These are phyloP conservation scores for Aspergillus sojae DNA, from an alignment of 2,329 filamentous ascomycete genomes.

Conservation along the genomic window DNA sequence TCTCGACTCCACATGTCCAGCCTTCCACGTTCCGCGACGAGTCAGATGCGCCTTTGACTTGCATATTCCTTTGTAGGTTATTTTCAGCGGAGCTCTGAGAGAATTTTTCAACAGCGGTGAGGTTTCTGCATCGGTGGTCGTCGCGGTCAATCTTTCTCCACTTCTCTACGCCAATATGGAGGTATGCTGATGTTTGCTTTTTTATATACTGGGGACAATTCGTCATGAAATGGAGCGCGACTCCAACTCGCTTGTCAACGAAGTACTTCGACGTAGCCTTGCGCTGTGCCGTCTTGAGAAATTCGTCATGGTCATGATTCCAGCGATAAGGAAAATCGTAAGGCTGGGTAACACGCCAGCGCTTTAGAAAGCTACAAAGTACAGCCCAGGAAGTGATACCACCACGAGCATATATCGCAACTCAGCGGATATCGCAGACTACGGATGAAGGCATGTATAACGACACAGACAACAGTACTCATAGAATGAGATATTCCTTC, in stretches of 20 bases:
- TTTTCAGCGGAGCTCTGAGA: neutral
- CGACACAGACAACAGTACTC: neutral
- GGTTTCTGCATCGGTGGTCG: neutral
- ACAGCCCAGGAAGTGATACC: neutral
- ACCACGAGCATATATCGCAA: neutral
- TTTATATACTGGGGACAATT: neutral
- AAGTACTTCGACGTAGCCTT: neutral
- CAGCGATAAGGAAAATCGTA: no score
- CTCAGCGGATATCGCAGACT: neutral
- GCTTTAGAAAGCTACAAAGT: neutral
- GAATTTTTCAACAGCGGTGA: slow-evolving; percentile 8
- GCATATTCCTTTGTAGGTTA: neutral
- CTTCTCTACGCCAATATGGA: neutral
- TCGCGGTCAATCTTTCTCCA: neutral
- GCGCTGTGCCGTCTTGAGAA: neutral
- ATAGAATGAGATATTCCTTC: neutral
- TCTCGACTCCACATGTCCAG: neutral
- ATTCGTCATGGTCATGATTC: neutral
- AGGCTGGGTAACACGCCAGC: no score
- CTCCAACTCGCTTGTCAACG: neutral
- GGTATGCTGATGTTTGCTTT: neutral
- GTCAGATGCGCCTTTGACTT: neutral
- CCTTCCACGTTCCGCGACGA: neutral
- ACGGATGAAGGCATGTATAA: neutral
- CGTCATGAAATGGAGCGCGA: neutral